A percentile compares a stretch with the other conserved stretches of the same genome.
phyloP scores from a whole-genome alignment of 495 filamentous ascomycete genomes.

The Hypoxylon fragiforme region DNA sequence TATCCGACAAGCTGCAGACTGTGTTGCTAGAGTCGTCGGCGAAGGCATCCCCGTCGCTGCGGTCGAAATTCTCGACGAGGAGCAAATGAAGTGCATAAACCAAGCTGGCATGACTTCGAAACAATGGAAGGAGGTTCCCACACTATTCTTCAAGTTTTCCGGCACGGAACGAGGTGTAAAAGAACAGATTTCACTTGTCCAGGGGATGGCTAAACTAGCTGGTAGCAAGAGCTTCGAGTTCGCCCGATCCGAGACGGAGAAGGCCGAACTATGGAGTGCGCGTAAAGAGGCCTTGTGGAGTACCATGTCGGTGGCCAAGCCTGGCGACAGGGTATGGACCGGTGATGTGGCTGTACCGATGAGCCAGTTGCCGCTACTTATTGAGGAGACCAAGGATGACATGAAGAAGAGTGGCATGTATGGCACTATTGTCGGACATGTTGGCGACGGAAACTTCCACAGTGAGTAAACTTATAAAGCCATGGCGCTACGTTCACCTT shows the following conservation, averaged over 20 bases:
- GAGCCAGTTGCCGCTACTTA: constrained; percentile 69
- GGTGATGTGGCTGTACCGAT: constrained; percentile 84
- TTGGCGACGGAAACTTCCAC: constrained; percentile 86
- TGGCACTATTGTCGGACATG: constrained; percentile 78
- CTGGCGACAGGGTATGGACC: constrained; percentile 75
- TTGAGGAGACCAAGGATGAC: constrained; percentile 77
- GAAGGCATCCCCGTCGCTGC: constrained; percentile 83
- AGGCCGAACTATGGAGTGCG: constrained; percentile 81
- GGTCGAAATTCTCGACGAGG: constrained; percentile 90
- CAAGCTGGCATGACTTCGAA: constrained; percentile 70
- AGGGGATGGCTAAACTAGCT: constrained; percentile 62
- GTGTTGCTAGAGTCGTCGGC: constrained; percentile 76
- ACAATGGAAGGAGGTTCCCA: constrained; percentile 76
- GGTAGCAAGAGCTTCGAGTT: constrained; percentile 77
- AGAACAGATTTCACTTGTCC: constrained; percentile 78
- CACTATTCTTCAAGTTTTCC: constrained; percentile 93
- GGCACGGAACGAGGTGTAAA: constrained; percentile 75
- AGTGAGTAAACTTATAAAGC: constrained; percentile 43
- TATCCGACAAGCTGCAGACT: constrained; percentile 78
- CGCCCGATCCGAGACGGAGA: constrained; percentile 68
- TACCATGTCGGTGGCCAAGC: constrained; percentile 60
- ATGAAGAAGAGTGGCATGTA: constrained; percentile 66
- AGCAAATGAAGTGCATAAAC: constrained; percentile 94
- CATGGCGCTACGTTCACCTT: background rate
- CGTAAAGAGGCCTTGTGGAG: constrained; percentile 84